phyloP scores from a whole-genome alignment of 768 basidiomycete genomes.

The Amanita molliuscula region DNA sequence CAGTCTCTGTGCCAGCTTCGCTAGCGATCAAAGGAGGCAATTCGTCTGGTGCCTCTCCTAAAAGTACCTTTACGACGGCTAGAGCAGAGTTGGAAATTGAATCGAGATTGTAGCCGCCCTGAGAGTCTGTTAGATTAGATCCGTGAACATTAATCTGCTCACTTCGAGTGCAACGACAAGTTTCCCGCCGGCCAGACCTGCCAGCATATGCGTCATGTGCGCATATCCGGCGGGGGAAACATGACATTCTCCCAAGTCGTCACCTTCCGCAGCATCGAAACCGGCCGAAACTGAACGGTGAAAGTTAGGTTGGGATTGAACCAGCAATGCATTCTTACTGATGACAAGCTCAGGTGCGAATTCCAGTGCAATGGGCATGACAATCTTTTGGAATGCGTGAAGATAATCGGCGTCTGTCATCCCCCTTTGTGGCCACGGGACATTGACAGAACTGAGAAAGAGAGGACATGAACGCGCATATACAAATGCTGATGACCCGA shows the following conservation, averaged over 20 bases:
- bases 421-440: constrained; percentile 84
- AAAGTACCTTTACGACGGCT: constrained; percentile 79
- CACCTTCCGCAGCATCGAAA: constrained; percentile 93
- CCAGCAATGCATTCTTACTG: constrained; percentile 42
- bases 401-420: constrained; percentile 96
- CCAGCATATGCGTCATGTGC: constrained; percentile 98
- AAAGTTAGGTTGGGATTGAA: background rate
- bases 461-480: constrained; percentile 8
- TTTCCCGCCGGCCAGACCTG: constrained; percentile 77
- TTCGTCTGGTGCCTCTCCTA: constrained; percentile 79
- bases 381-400: constrained; percentile 88
- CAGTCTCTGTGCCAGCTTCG: constrained; percentile 78
- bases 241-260: constrained; percentile 82
- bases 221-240: constrained; percentile 92
- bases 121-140: background rate
- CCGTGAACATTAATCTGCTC: constrained; percentile 7
- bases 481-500: constrained; percentile 8
- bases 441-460: constrained; percentile 72
- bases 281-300: constrained; percentile 81
- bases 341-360: constrained; percentile 95
- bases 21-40: constrained; percentile 65
- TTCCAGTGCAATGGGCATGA: constrained; percentile 97
- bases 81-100: constrained; percentile 82
- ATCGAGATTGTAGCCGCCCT: constrained; percentile 95
- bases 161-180: constrained; percentile 94